Base-by-base conservation (phyloP, 495 filamentous ascomycete species). In the Talaromyces wortmannii region DNA sequence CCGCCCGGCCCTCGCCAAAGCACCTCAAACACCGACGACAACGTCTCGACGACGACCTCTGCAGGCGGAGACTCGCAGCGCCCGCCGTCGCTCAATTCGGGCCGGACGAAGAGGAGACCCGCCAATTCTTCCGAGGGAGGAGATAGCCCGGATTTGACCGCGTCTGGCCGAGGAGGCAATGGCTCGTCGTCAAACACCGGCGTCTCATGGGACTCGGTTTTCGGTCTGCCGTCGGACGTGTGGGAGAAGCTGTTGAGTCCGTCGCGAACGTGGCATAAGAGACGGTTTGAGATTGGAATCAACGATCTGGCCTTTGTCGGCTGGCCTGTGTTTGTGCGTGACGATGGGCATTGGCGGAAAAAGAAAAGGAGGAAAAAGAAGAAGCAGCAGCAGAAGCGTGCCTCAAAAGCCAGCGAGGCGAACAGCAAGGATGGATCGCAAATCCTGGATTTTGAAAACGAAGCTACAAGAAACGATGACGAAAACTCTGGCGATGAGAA, bases 281-380 rank as follows among this genome's bases (percentile, higher is more conserved):
- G 82, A 57, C 83, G 85, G 13, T 96, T 96, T 64, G 91, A 97
- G 64, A 75, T 97, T 49, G 86, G 85, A 4, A 75, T 97, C 5
- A 91, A 96, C 61, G 88, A 89, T 55, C 70, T 94, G 47, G 83
- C 86, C 45, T 96, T 94, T 63, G 78, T 96, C 7, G 89, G 92
- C 3, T 89, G 88, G 72, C 94, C 94, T 13, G 83, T 96, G 40
- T 92, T 92, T 66, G 85, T 94, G 43, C 82, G 86, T 5, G 85
- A 90, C 55, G 91, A 95, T 72, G 94, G 92, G 1, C 73, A 74
- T 45, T 97, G 94, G 94, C 83, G 82, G 67, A 96, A 91, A 74
- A 80, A 83, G 69, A 70, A 73, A 52, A 87, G 82, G 76, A 88
- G 85, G 68, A 80, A 79, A 58, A 56, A 73, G 59, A 80, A 75